Evolutionary conservation across 179 eudicot species (phyloP), one percentile per base, ranked within the genome.

Genomic region (Beta lomatogona): DNA sequence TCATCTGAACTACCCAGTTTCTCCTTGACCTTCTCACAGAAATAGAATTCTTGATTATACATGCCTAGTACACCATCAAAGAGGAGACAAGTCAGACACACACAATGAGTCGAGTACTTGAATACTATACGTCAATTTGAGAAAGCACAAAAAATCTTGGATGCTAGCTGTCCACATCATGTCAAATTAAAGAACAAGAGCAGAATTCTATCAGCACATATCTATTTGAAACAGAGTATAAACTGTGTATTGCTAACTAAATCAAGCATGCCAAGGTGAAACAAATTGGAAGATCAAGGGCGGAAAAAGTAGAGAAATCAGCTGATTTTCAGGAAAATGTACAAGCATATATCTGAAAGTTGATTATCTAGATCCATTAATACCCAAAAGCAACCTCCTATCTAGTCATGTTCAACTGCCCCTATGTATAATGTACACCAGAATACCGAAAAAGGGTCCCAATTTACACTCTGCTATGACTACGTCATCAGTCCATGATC

Each of bases 11-110:
- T 90, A 15, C 82, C 88, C 83, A 95, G 77, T 80, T 89, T 91
- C 74, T 93, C 98, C 92, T 95, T 95, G 54, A 95, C 97, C 87
- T 91, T 93, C 84, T 93, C 97, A 82, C 95, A 91, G 88, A 93
- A 95, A 54, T 78, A 72, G 80, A 91, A 91, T 82, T 93, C 98
- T 80, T 89, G 92, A 80, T 84, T 83, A 86, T 91, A 93, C 85
- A 87, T 90, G 77, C 89, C 98, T 94, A 83, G 55, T 79, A 88
- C 44, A 78, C 28, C 67, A 77, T 28, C 25, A 68, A 77, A 31
- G 9, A 82, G 53, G 72, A 74, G 63, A 81, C 18, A 19, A 64
- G 67, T 52, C 68, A 73, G 60, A 73, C 21, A 55, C 8, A 48
- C 70, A 77, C 21, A 53, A 21, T 58, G 52, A 59, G 72, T 77